phyloP scores from a whole-genome alignment of 176 grass and related monocot species.

The Rhynchospora tenuis region DNA sequence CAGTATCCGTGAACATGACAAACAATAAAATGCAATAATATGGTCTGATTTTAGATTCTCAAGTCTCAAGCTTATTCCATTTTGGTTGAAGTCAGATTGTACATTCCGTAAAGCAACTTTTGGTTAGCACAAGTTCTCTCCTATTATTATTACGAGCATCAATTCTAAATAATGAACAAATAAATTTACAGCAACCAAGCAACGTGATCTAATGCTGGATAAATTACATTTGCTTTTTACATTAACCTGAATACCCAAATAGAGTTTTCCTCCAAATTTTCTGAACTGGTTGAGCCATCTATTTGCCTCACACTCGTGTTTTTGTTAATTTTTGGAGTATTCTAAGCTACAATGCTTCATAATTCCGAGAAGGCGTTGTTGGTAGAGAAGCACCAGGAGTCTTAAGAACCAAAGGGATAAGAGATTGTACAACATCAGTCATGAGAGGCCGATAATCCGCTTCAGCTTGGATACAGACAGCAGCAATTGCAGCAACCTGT shows the following conservation, averaged over 20 bases:
- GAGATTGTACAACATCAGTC: slow-evolving; percentile 94
- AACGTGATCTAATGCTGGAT: neutral
- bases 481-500: slow-evolving; percentile 91
- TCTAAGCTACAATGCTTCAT: neutral
- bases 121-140: neutral
- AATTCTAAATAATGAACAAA: neutral
- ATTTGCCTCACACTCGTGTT: neutral
- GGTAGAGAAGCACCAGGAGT: slow-evolving; percentile 7
- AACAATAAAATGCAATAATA: neutral
- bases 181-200: slow-evolving; percentile 6
- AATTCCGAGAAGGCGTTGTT: neutral
- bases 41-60: neutral
- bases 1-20: neutral
- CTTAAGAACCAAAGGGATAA: slow-evolving; percentile 69
- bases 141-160: neutral
- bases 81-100: neutral
- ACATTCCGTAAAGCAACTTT: neutral
- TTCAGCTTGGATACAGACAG: slow-evolving; percentile 87
- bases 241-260: neutral
- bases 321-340: neutral
- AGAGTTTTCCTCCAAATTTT: neutral
- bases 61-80: neutral
- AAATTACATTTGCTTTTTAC: neutral
- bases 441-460: slow-evolving; percentile 95
- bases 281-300: neutral